Conservation (phyloP, 2,329 filamentous ascomycete genomes). For the Scytalidium lignicola region DNA sequence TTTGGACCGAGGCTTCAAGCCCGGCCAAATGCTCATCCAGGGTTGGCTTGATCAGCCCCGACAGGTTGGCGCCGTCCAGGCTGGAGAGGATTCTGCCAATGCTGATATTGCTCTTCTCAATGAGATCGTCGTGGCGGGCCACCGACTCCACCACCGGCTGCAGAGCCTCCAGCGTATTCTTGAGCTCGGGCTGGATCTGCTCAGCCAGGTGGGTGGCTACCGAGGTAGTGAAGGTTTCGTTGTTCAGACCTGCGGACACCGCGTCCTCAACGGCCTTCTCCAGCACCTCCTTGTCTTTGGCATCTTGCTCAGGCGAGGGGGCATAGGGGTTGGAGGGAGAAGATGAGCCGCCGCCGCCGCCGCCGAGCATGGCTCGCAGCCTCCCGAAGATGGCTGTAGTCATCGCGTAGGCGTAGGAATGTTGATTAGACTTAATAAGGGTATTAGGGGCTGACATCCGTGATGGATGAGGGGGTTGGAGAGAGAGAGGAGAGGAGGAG, state of each 20-base stretch:
- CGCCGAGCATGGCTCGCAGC: slow-evolving; percentile 7
- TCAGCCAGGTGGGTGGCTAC: slow-evolving; percentile 22
- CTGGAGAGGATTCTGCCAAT: slow-evolving; percentile 2
- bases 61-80: background rate
- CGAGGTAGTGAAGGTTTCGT: slow-evolving; percentile 21
- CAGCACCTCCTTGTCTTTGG: slow-evolving; percentile 16
- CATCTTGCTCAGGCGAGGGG: slow-evolving; percentile 11
- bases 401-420: slow-evolving; percentile 4
- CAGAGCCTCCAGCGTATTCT: background rate
- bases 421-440: background rate
- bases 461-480: background rate
- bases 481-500: background rate
- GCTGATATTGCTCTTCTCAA: slow-evolving; percentile 4
- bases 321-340: slow-evolving; percentile 1
- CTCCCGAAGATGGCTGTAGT: slow-evolving; percentile 12
- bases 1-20: background rate
- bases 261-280: slow-evolving; percentile 20
- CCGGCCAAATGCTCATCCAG: slow-evolving; percentile 9
- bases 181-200: slow-evolving; percentile 20
- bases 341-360: background rate
- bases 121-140: slow-evolving; percentile 2
- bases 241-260: slow-evolving; percentile 18
- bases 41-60: slow-evolving; percentile 15
- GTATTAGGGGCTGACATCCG: background rate
- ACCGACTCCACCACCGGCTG: slow-evolving; percentile 1